These are phyloP conservation scores for Phytophthora agathidicida DNA, from an alignment of 352 stramenopile genomes.

Conservation along the genomic window DNA sequence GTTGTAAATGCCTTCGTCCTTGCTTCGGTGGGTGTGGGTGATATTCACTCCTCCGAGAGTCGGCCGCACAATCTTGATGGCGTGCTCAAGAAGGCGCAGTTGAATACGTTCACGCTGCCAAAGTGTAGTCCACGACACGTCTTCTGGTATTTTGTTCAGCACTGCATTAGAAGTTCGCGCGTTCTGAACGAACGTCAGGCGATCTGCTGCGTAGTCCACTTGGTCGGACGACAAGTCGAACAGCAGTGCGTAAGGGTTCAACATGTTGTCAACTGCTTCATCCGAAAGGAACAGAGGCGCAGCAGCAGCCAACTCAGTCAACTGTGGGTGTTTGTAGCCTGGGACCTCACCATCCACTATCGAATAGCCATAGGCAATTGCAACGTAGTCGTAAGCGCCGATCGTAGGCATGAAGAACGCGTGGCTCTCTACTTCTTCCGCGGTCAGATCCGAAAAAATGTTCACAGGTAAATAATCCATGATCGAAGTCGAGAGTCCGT, in stretches of 20 bases:
- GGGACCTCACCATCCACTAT: constrained; percentile 49
- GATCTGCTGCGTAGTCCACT: constrained; percentile 63
- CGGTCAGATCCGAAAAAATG: constrained; percentile 75
- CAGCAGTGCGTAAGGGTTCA: constrained; percentile 57
- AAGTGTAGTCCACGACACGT: constrained; percentile 56
- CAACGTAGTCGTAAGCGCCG: constrained; percentile 78
- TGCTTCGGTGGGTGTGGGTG: constrained; percentile 56
- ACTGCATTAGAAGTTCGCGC: constrained; percentile 39
- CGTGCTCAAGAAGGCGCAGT: constrained; percentile 47
- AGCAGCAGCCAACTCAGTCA: constrained; percentile 49
- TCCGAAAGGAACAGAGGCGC: constrained; percentile 72
- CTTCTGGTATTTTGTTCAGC: constrained; percentile 49
- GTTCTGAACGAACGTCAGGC: constrained; percentile 50
- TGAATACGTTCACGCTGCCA: constrained; percentile 56
- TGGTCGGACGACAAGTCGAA: constrained; percentile 69
- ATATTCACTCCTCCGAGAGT: constrained; percentile 68
- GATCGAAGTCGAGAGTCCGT: constrained; percentile 70
- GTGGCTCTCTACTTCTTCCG: constrained; percentile 38
- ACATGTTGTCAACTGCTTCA: constrained; percentile 44
- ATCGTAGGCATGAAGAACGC: constrained; percentile 75
- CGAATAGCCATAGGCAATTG: constrained; percentile 88
- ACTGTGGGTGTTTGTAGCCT: constrained; percentile 42
- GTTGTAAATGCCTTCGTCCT: constrained; percentile 38
- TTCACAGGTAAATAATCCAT: constrained; percentile 91
- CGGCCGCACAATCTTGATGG: constrained; percentile 41